phyloP scores from a whole-genome alignment of 306 rosid genomes.

The Gastrolobium villosum region DNA sequence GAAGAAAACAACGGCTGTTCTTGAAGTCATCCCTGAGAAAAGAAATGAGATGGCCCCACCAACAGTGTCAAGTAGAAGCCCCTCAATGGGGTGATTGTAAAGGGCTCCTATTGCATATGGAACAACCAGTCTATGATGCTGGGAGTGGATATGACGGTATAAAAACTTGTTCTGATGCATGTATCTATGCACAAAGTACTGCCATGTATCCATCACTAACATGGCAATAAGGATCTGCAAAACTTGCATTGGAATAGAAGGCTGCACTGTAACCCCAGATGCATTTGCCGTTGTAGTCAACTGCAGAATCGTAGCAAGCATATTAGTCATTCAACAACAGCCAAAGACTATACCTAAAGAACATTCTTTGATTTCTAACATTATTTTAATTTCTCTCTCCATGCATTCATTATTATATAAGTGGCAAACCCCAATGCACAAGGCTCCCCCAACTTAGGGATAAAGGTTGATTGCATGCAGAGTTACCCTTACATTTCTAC shows the following conservation, averaged over 20 bases:
- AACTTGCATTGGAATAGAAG: conserved; percentile 63
- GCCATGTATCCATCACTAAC: conserved; percentile 94
- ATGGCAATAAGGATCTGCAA: conserved; percentile 78
- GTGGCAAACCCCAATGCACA: too few species aligned
- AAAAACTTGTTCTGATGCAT: conserved; percentile 93
- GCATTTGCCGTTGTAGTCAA: conserved; percentile 61
- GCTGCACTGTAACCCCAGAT: conserved; percentile 61
- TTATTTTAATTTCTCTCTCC: conserved; percentile 12
- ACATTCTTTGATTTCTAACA: conserved; percentile 19
- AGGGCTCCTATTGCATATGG: conserved; percentile 95
- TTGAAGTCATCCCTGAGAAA: conserved; percentile 83
- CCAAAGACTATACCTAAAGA: not conserved
- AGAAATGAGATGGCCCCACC: conserved; percentile 89
- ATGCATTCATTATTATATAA: conserved; percentile 7
- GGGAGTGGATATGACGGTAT: conserved; percentile 87
- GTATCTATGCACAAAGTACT: conserved; percentile 89
- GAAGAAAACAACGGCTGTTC: conserved; percentile 82
- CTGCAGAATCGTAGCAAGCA: conserved; percentile 53
- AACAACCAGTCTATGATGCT: conserved; percentile 82
- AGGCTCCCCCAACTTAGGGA: too few species aligned
- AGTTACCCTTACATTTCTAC: too few species aligned
- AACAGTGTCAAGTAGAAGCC: conserved; percentile 86
- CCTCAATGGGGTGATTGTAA: conserved; percentile 90
- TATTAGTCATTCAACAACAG: conserved; percentile 34
- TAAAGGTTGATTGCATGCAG: too few species aligned